Base-by-base conservation (phyloP, 2,329 filamentous ascomycete genomes). In the Lecanicillium sp. region DNA sequence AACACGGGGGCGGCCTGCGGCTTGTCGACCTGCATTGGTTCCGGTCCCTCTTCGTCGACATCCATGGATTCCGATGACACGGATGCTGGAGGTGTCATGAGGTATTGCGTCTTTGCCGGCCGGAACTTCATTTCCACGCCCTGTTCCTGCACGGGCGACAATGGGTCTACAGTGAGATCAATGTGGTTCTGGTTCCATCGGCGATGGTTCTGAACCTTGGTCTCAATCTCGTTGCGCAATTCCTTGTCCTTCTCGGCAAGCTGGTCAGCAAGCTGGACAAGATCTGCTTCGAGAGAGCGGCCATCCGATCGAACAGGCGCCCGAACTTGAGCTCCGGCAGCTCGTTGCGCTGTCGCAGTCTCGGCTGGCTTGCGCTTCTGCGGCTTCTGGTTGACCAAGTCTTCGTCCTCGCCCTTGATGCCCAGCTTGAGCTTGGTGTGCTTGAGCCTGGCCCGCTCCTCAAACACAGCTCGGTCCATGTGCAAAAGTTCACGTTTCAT, bases 401-500 rank as follows among this genome's bases (percentile, higher is more conserved):
- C 88, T 53, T 96, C 90, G 54, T 96, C 92, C 53, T 94, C 85
- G 50, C 79, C 81, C 65, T 92, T 94, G 69, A 96, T 90, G 51
- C 83, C 80, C 47, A 95, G 75, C 54, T 84, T 84, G 55, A 85
- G 71, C 71, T 96, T 96, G 61, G 84, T 80, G 48, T 90, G 80
- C 69, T 94, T 94, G 50, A 96, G 75, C 55, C 79, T 78, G 43
- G 75, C 73, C 36, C 92, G 79, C 57, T 94, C 80, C 57, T 94
- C 78, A 58, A 95, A 96, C 40, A 96, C 75, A 41, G 75, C 70
- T 44, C 79, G 78, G 49, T 95, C 88, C 44, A 80, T 70, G 34
- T 74, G 73, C 44, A 95, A 71, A 53, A 87, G 68, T 46, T 94
- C 83, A 50, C 80, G 80, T 58, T 89, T 87, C 45, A 82, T 68